phyloP scores from a whole-genome alignment of 139 green algal genomes.

The Tetradesmus obliquus region DNA sequence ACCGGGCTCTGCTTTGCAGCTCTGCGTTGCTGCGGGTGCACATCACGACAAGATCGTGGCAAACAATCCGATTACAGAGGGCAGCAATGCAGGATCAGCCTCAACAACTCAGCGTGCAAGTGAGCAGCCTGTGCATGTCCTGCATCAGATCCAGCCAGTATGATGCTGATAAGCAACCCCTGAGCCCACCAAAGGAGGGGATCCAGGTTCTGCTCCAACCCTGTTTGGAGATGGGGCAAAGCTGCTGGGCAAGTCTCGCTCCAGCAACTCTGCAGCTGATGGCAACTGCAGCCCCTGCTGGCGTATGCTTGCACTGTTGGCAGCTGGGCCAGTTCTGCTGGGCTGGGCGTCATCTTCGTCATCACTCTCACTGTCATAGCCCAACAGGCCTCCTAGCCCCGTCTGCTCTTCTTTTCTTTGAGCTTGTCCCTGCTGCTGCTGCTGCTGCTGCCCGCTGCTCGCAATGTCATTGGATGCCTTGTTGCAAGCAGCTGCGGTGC shows the following conservation, averaged over 20 bases:
- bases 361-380: slow-evolving; percentile 20
- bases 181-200: not conserved
- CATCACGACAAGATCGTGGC: not conserved
- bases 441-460: not conserved
- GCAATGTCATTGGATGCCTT: not conserved
- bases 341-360: not conserved
- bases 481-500: not conserved
- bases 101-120: not conserved
- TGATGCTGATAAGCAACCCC: not conserved
- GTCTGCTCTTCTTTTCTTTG: not conserved
- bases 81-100: not conserved
- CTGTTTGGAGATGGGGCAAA: not conserved
- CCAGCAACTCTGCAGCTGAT: slow-evolving; percentile 21
- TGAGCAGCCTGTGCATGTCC: not conserved
- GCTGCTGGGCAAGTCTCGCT: not conserved
- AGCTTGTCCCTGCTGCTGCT: not conserved
- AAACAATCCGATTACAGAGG: not conserved
- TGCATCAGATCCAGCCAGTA: not conserved
- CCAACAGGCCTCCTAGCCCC: not conserved
- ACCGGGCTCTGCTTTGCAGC: not conserved
- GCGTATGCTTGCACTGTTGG: not conserved
- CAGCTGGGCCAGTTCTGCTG: not conserved
- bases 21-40: not conserved
- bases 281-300: slow-evolving; percentile 31
- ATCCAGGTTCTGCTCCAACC: not conserved